phyloP scores from a whole-genome alignment of 2,329 filamentous ascomycete species.

The Aphanocladium album region DNA sequence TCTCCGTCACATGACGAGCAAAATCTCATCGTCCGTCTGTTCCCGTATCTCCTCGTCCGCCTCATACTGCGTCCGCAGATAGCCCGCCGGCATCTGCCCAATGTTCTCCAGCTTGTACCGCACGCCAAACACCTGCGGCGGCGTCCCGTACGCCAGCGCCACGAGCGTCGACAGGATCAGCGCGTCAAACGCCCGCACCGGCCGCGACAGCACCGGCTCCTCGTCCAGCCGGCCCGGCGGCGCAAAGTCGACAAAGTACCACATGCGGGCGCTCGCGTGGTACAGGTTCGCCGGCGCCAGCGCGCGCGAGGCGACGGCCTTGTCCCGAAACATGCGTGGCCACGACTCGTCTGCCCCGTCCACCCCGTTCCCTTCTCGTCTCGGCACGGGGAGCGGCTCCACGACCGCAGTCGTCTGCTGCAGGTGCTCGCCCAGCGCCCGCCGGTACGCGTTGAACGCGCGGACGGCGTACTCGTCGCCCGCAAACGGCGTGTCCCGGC shows the following conservation, averaged over 20 bases:
- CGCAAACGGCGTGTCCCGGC: slow-evolving; percentile 13
- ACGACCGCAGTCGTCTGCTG: too few relatives aligned
- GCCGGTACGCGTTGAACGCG: slow-evolving; percentile 17
- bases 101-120: slow-evolving; percentile 12
- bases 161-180: slow-evolving; percentile 16
- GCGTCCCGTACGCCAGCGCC: slow-evolving; percentile 13
- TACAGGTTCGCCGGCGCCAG: slow-evolving; percentile 17
- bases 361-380: not conserved
- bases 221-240: not conserved
- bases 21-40: not conserved
- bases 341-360: not conserved
- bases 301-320: slow-evolving; percentile 16
- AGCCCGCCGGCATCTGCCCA: slow-evolving; percentile 15
- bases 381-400: not conserved
- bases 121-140: slow-evolving; percentile 16
- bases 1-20: slow-evolving; percentile 7
- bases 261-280: slow-evolving; percentile 17
- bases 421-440: slow-evolving; percentile 13
- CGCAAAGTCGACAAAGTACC: slow-evolving; percentile 19
- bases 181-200: slow-evolving; percentile 17
- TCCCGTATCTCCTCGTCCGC: slow-evolving; percentile 12
- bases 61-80: slow-evolving; percentile 11
- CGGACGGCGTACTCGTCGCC: slow-evolving; percentile 14
- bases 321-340: slow-evolving; percentile 9
- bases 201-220: slow-evolving; percentile 14